Evolutionary conservation across 2,329 filamentous ascomycete species (phyloP), one percentile per base, ranked within the genome.

Genomic region (Talaromyces marneffei): DNA sequence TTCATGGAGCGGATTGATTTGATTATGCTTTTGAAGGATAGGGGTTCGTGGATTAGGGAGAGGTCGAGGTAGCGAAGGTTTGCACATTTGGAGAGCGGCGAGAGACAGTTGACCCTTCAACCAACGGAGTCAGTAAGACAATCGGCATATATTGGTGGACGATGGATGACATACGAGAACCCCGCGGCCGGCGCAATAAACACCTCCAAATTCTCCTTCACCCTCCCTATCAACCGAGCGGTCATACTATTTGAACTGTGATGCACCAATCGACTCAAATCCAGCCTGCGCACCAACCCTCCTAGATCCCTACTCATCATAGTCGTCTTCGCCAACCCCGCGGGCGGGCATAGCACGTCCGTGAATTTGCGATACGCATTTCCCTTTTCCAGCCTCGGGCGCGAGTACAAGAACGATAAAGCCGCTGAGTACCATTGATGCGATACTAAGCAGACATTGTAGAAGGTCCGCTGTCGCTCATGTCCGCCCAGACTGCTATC

Each of bases 121-220:
- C 4, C 27, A 48, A n/a, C 27, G 5, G 10, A 35, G 29, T 52
- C 10, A 35, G 29, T 20, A n/a, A 35, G 42, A 46, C 23, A 27
- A 25, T 14, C 12, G 3, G n/a, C n/a, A 25, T 14, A 16, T 14
- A 16, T 16, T 39, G 53, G 18, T 7, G 18, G n/a, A 20, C 16
- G 33, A 10, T 57, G n/a, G n/a, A n/a, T n/a, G 20, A 72, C 78
- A 69, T 66, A 80, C 77, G 80, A 80, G 66, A 87, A 87, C 3
- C 80, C 81, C 4, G 81, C 78, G 62, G 82, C 82, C 1, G 85
- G 85, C 0, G 85, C 83, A 52, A 81, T 70, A 67, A 87, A 86
- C n/a, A 73, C 70, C 63, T 81, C 75, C 18, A 87, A 68, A 1
- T 74, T 79, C 5, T 72, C 70, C 63, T 83, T 85, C 1, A 82